Percentiles rank a stretch among this genome's conserved stretches.
These are phyloP conservation scores for Ceriops decandra DNA, from an alignment of 345 rosid genomes.

Conservation along the genomic window DNA sequence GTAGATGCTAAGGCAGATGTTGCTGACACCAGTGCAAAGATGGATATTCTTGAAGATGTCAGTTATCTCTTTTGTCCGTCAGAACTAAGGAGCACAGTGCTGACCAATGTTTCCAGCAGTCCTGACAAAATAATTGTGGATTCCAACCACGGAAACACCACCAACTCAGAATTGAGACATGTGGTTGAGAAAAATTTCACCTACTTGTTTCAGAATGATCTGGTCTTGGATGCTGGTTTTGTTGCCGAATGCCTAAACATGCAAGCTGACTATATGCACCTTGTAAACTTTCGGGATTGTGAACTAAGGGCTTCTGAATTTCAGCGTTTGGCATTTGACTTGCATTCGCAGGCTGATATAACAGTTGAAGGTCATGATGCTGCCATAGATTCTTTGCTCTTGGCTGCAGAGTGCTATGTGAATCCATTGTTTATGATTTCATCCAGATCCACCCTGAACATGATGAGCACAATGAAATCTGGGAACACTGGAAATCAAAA, in stretches of 20 bases:
- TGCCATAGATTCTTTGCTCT: conserved; percentile 73
- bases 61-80: conserved; percentile 56
- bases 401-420: conserved; percentile 86
- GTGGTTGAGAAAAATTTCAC: conserved; percentile 25
- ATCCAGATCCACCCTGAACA: conserved; percentile 32
- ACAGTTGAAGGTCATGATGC: conserved; percentile 73
- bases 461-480: conserved; percentile 17
- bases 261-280: conserved; percentile 66
- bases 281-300: conserved; percentile 55
- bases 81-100: conserved; percentile 46
- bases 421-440: conserved; percentile 71
- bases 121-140: conserved; percentile 27
- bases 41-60: conserved; percentile 53
- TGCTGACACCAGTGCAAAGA: conserved; percentile 42
- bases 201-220: conserved; percentile 34
- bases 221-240: conserved; percentile 52
- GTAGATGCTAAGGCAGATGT: conserved; percentile 47
- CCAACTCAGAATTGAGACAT: conserved; percentile 34
- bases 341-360: conserved; percentile 47
- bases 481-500: conserved; percentile 24
- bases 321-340: conserved; percentile 63
- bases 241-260: conserved; percentile 53
- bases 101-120: conserved; percentile 35
- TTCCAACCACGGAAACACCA: conserved; percentile 30
- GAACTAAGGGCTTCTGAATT: conserved; percentile 80